Evolutionary conservation across 2,329 filamentous ascomycete species (phyloP).

Genomic region (Aspergillus felis): DNA sequence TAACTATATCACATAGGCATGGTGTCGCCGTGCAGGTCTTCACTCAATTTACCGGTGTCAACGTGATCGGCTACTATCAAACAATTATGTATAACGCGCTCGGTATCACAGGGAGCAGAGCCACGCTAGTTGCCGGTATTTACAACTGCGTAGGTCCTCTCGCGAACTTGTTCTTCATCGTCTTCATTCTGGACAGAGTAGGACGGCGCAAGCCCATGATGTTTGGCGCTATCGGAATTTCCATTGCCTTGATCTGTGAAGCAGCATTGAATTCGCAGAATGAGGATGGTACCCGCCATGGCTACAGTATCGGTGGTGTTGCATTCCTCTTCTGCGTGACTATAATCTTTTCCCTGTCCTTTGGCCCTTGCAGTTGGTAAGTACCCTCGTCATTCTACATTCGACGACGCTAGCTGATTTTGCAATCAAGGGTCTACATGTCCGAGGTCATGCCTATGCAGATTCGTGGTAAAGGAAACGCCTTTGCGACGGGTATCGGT

Average conservation of each 20-base stretch:
- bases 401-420: background rate
- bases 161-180: slow-evolving; percentile 47
- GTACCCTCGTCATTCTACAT: background rate
- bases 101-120: slow-evolving; percentile 53
- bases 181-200: slow-evolving; percentile 53
- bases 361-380: slow-evolving; percentile 46
- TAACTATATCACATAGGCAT: slow-evolving; percentile 32
- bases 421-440: slow-evolving; percentile 58
- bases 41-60: slow-evolving; percentile 51
- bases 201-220: slow-evolving; percentile 52
- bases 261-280: slow-evolving; percentile 55
- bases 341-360: slow-evolving; percentile 57
- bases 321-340: slow-evolving; percentile 64
- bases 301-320: slow-evolving; percentile 57
- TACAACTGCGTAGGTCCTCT: slow-evolving; percentile 57
- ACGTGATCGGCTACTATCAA: slow-evolving; percentile 42
- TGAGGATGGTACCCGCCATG: slow-evolving; percentile 36
- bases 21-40: slow-evolving; percentile 62
- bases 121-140: slow-evolving; percentile 55
- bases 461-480: slow-evolving; percentile 57
- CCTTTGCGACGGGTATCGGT: slow-evolving; percentile 55
- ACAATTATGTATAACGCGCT: slow-evolving; percentile 43
- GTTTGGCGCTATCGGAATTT: slow-evolving; percentile 52
- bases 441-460: slow-evolving; percentile 64
- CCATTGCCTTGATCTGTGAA: slow-evolving; percentile 57